A percentile compares a stretch with the other conserved stretches of the same genome.
These are phyloP conservation scores for Backusella macrospora DNA, from an alignment of 192 early-diverging fungal genomes.

Conservation along the genomic window DNA sequence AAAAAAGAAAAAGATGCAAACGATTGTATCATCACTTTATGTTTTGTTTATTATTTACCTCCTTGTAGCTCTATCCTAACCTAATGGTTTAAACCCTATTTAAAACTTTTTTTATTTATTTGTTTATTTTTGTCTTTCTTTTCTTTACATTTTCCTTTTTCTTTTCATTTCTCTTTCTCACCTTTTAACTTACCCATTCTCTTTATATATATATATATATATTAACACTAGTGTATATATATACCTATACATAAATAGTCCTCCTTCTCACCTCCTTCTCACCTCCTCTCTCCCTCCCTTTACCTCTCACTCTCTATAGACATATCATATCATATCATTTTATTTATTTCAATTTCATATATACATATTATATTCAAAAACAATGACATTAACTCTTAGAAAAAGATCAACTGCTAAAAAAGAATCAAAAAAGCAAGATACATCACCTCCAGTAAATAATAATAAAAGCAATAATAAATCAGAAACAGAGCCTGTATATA, in stretches of 20 bases:
- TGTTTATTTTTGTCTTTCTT: neutral
- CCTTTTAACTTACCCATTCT: neutral
- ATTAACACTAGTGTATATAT: neutral
- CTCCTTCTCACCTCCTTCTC: too few relatives aligned
- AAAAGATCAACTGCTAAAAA: neutral
- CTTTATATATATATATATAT: neutral
- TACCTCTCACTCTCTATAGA: slow-evolving; percentile 3
- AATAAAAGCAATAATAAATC: neutral
- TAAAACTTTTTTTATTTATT: slow-evolving; percentile 3
- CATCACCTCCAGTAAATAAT: neutral
- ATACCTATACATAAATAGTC: neutral
- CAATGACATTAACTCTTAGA: slow-evolving; percentile 5
- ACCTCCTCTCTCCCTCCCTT: neutral
- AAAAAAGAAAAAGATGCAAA: neutral
- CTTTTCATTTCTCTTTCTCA: neutral
- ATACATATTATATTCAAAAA: neutral
- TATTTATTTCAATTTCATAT: neutral
- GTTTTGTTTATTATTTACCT: slow-evolving; percentile 9
- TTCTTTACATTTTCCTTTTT: slow-evolving; percentile 4
- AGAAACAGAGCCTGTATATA: slow-evolving; percentile 19
- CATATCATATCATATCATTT: neutral
- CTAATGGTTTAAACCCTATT: neutral
- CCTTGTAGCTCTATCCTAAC: slow-evolving; percentile 9
- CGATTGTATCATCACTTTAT: slow-evolving; percentile 7
- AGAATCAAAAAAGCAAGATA: slow-evolving; percentile 2